Percentiles rank a stretch among this genome's conserved stretches.
These are phyloP conservation scores for Pugionium cornutum DNA, from an alignment of 345 rosid species.

Conservation along the genomic window DNA sequence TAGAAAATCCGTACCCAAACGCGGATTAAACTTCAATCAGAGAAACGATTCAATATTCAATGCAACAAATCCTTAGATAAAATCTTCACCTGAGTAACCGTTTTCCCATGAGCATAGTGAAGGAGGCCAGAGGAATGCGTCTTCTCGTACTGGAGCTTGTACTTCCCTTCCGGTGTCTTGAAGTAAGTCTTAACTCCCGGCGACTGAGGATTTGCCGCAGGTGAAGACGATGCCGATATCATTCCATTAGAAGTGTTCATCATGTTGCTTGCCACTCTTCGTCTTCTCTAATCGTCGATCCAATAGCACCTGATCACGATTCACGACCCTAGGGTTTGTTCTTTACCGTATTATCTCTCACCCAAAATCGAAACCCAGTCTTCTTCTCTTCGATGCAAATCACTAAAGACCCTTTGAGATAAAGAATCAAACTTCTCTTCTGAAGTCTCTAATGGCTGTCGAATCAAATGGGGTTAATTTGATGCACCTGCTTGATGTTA, in stretches of 20 bases:
- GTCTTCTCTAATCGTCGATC: slow-evolving; percentile 35
- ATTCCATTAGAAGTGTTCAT: slow-evolving; percentile 84
- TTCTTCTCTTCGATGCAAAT: slow-evolving; percentile 10
- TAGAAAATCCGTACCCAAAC: too few relatives aligned
- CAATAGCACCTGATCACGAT: slow-evolving; percentile 68
- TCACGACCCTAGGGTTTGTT: slow-evolving; percentile 46
- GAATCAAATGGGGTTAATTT: slow-evolving; percentile 44
- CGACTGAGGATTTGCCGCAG: slow-evolving; percentile 76
- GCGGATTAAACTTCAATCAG: not conserved
- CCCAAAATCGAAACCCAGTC: slow-evolving; percentile 13
- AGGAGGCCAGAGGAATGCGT: slow-evolving; percentile 92
- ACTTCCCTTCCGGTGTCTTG: slow-evolving; percentile 97
- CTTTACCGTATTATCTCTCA: not conserved
- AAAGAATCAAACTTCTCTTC: slow-evolving; percentile 15
- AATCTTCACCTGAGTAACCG: slow-evolving; percentile 82
- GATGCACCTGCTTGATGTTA: slow-evolving; percentile 39
- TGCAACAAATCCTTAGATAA: too few relatives aligned
- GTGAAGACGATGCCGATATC: too few relatives aligned
- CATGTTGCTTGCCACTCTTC: slow-evolving; percentile 52
- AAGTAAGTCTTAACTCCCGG: slow-evolving; percentile 96
- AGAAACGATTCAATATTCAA: slow-evolving; percentile 14
- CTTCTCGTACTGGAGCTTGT: slow-evolving; percentile 96
- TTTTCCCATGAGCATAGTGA: slow-evolving; percentile 95
- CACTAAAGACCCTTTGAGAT: slow-evolving; percentile 11
- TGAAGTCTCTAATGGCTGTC: slow-evolving; percentile 53